Evolutionary conservation across 352 stramenopile species (phyloP).

Genomic region (Globisporangium alternatum): DNA sequence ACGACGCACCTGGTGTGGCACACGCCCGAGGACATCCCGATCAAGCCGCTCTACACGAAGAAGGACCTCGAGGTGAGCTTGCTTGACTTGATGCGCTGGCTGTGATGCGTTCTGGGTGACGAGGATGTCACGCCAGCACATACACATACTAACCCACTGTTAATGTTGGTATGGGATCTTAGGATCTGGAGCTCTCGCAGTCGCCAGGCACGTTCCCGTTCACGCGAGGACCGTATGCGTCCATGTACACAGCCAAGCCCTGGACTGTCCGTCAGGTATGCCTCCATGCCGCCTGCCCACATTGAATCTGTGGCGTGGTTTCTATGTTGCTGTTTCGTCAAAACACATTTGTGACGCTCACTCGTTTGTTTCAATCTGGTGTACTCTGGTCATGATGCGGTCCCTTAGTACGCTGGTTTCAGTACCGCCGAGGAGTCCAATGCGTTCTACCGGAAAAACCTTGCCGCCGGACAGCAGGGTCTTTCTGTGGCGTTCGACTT

Average conservation of each 20-base stretch:
- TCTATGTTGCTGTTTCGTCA: not conserved
- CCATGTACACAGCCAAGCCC: constrained; percentile 96
- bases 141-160: not conserved
- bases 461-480: constrained; percentile 89
- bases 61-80: constrained; percentile 53
- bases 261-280: constrained; percentile 92
- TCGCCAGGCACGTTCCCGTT: constrained; percentile 90
- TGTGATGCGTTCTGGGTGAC: not conserved
- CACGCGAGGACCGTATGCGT: constrained; percentile 93
- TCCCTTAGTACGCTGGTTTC: constrained; percentile 91
- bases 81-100: not conserved
- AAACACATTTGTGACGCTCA: not conserved
- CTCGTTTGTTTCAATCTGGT: not conserved
- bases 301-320: not conserved
- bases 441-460: constrained; percentile 94
- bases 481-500: constrained; percentile 97
- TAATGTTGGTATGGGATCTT: not conserved
- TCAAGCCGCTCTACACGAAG: constrained; percentile 95
- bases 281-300: not conserved
- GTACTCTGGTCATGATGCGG: not conserved
- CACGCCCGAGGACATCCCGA: constrained; percentile 91
- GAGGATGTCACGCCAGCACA: not conserved
- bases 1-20: constrained; percentile 67
- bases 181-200: constrained; percentile 51
- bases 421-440: constrained; percentile 97